phyloP scores from a whole-genome alignment of 495 filamentous ascomycete species.

The Talaromyces stipitatus region DNA sequence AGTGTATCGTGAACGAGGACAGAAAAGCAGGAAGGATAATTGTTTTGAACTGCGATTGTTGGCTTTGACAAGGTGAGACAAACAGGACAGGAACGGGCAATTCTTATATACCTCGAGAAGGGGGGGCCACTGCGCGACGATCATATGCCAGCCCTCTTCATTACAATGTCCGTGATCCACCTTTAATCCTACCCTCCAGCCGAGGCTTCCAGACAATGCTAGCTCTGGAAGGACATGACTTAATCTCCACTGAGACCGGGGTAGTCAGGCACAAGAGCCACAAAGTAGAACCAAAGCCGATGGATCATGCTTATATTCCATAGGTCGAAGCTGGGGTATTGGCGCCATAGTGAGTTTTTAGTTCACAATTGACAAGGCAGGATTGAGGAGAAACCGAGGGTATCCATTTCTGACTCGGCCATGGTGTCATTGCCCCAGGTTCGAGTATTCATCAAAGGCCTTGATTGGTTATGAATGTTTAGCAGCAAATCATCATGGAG shows the following conservation, averaged over 20 bases:
- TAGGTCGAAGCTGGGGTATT: background rate
- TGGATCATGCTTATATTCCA: background rate
- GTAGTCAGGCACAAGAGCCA: background rate
- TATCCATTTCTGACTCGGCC: background rate
- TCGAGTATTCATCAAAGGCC: background rate
- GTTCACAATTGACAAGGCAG: background rate
- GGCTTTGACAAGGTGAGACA: background rate
- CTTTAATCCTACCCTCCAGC: background rate
- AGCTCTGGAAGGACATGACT: background rate
- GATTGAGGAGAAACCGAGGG: background rate
- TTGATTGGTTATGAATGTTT: background rate
- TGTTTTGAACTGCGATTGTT: background rate
- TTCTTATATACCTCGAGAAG: background rate
- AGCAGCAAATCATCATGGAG: too few relatives aligned
- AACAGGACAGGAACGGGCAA: background rate
- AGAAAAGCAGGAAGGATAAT: background rate
- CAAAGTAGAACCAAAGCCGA: background rate
- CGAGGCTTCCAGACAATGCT: background rate
- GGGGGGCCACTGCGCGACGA: background rate
- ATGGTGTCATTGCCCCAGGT: background rate
- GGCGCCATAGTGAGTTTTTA: background rate
- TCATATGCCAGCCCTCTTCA: background rate
- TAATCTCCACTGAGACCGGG: background rate
- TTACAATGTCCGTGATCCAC: background rate
- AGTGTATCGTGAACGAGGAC: slow-evolving; percentile 1